Conservation (phyloP, 345 rosid genomes). For the Heritiera fomes region DNA sequence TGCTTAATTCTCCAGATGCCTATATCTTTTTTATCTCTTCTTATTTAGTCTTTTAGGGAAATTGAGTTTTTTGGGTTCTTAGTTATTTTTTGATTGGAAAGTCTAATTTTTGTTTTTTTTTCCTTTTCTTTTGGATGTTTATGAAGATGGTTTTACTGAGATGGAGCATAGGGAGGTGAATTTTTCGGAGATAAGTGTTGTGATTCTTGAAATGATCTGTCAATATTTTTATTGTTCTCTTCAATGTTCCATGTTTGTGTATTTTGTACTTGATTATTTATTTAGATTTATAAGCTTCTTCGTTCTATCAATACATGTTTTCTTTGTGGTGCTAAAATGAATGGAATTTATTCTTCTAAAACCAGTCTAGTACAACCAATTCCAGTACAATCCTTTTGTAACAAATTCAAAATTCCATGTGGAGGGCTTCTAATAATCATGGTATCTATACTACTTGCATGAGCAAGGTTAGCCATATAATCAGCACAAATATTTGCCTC, state of each 20-base stretch:
- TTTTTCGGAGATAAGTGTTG: slow-evolving; percentile 74
- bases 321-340: no score
- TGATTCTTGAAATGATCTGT: slow-evolving; percentile 81
- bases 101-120: background rate
- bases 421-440: no score
- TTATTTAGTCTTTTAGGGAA: background rate
- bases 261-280: background rate
- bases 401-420: no score
- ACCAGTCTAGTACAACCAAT: no score
- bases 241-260: slow-evolving; percentile 57
- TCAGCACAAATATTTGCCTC: no score
- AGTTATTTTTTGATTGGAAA: background rate
- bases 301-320: no score
- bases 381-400: no score
- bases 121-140: background rate
- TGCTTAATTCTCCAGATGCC: slow-evolving; percentile 78
- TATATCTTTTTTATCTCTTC: background rate
- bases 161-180: slow-evolving; percentile 71
- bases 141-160: slow-evolving; percentile 48
- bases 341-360: no score
- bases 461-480: no score
- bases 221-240: slow-evolving; percentile 83
- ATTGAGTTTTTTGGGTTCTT: background rate
- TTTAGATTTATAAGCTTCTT: no score
- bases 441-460: no score